Conservation (phyloP, 2,329 filamentous ascomycete genomes). For the Mycosphaerella sp. region DNA sequence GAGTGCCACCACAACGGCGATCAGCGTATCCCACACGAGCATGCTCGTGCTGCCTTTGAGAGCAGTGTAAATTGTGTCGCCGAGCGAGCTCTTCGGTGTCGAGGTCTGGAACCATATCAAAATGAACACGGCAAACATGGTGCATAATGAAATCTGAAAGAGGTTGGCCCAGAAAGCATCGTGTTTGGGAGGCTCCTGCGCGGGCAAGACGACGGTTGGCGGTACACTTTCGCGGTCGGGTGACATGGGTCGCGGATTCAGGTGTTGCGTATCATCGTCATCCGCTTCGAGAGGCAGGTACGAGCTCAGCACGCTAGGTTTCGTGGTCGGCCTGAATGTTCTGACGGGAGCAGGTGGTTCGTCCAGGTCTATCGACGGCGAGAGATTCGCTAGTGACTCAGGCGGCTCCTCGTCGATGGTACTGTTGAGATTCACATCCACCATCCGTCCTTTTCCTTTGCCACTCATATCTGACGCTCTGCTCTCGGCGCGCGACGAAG, state of each 20-base stretch:
- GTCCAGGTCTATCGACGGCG: constrained; percentile 36
- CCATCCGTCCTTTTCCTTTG: constrained; percentile 63
- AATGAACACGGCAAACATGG: constrained; percentile 80
- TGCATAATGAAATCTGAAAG: constrained; percentile 77
- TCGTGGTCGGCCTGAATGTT: constrained; percentile 45
- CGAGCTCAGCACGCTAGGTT: constrained; percentile 37
- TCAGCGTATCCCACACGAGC: constrained; percentile 81
- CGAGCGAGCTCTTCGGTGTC: constrained; percentile 66
- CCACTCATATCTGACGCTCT: constrained; percentile 41
- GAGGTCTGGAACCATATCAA: constrained; percentile 86
- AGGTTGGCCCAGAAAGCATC: constrained; percentile 90
- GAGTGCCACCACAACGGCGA: constrained; percentile 81
- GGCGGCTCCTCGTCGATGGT: constrained; percentile 46
- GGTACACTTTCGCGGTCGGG: constrained; percentile 51
- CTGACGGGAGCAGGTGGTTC: constrained; percentile 52
- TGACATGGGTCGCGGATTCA: constrained; percentile 43
- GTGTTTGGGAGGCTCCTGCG: constrained; percentile 68
- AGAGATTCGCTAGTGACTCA: constrained; percentile 31
- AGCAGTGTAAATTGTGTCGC: constrained; percentile 91
- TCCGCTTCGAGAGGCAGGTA: constrained; percentile 49
- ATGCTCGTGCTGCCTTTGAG: constrained; percentile 82
- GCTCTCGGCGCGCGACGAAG: constrained; percentile 37
- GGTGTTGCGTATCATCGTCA: constrained; percentile 41
- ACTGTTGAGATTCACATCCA: constrained; percentile 77
- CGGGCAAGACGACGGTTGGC: constrained; percentile 51